phyloP scores from a whole-genome alignment of 192 early-diverging fungal genomes.

The Spizellomyces punctatus region DNA sequence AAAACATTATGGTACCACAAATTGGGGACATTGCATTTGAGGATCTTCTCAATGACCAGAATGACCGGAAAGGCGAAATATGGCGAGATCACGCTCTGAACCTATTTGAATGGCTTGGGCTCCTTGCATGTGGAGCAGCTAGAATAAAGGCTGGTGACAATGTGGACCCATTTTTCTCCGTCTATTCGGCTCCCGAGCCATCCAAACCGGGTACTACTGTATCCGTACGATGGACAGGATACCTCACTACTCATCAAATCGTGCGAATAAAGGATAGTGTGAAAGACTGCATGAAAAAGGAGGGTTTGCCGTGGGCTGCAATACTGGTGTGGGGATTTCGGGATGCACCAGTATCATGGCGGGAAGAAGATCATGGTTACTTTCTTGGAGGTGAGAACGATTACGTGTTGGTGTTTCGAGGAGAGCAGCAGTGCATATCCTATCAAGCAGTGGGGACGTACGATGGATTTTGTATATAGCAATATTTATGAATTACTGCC shows the following conservation, averaged over 20 bases:
- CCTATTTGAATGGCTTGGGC: conserved; percentile 32
- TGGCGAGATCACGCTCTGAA: conserved; percentile 5
- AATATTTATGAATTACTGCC: too few species aligned
- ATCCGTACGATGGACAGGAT: neutral
- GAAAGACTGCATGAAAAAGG: neutral
- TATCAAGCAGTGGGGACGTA: conserved; percentile 23
- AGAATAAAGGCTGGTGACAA: neutral
- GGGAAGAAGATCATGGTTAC: conserved; percentile 20
- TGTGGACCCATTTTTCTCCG: conserved; percentile 32
- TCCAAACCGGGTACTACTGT: neutral
- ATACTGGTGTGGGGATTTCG: conserved; percentile 37
- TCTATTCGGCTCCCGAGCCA: conserved; percentile 18
- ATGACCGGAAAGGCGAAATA: neutral
- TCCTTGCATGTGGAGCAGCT: conserved; percentile 10
- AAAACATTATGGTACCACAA: neutral
- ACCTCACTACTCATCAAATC: conserved; percentile 14
- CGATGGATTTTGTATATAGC: conserved; percentile 24
- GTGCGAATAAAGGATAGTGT: neutral
- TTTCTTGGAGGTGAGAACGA: conserved; percentile 34
- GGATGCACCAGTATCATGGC: conserved; percentile 36
- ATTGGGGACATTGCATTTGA: neutral
- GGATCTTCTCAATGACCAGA: neutral
- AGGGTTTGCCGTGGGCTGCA: conserved; percentile 27
- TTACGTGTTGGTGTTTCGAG: conserved; percentile 20
- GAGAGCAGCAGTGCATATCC: conserved; percentile 4